Evolutionary conservation across 2,329 filamentous ascomycete species (phyloP).

Genomic region (Zymoseptoria pseudotritici): DNA sequence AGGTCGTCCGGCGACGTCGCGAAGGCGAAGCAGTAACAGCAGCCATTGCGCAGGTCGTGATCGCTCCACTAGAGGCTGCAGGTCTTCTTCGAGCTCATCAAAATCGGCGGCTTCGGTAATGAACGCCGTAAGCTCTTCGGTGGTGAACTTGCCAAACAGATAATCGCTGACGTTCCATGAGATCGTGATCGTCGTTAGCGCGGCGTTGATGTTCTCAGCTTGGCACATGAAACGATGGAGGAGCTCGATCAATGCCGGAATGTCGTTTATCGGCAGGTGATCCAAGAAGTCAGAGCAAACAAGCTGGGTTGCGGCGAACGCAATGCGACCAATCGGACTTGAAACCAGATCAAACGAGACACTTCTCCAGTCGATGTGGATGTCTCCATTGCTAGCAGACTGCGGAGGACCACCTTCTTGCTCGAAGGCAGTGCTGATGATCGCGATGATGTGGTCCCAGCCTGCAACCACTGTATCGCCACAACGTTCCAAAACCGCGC

Average conservation of each 20-base stretch:
- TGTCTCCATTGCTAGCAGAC: constrained; percentile 8
- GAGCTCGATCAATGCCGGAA: constrained; percentile 79
- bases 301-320: constrained; percentile 83
- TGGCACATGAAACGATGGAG: constrained; percentile 86
- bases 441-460: constrained; percentile 79
- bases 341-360: constrained; percentile 44
- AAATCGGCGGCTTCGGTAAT: constrained; percentile 13
- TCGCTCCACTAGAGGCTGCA: constrained; percentile 4
- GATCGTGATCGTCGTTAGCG: constrained; percentile 89
- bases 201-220: constrained; percentile 87
- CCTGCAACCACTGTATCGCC: constrained; percentile 76
- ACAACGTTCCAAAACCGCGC: constrained; percentile 75
- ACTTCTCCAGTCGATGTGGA: constrained; percentile 22
- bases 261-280: constrained; percentile 56
- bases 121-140: constrained; percentile 28
- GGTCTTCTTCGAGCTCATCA: constrained; percentile 18
- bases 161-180: constrained; percentile 95
- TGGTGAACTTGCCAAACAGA: constrained; percentile 48
- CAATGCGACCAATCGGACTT: constrained; percentile 69
- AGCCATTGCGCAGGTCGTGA: constrained; percentile 62
- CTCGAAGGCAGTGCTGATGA: constrained; percentile 75
- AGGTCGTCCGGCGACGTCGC: constrained; percentile 62
- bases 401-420: constrained; percentile 14
- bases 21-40: constrained; percentile 63
- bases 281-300: constrained; percentile 91